Conservation (phyloP, 192 early-diverging fungal species). For the Phlyctochytrium bullatum region DNA sequence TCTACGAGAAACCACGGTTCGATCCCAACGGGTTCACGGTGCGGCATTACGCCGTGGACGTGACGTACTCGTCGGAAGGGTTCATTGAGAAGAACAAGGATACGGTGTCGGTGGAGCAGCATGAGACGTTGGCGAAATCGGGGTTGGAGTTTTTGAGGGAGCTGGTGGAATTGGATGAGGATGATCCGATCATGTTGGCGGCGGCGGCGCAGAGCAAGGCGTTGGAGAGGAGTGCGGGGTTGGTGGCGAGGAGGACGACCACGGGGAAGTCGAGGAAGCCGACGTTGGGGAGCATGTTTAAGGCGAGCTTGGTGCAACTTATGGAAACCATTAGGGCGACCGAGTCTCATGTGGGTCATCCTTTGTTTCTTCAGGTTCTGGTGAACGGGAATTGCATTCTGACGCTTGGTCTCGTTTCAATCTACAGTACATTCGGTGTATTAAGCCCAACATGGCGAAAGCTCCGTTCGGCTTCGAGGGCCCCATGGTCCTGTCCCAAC, state of each 20-base stretch:
- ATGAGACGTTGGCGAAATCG: slow-evolving; percentile 64
- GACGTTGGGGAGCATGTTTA: slow-evolving; percentile 90
- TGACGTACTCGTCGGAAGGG: slow-evolving; percentile 75
- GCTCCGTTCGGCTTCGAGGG: slow-evolving; percentile 82
- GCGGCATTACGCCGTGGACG: slow-evolving; percentile 85
- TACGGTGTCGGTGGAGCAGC: slow-evolving; percentile 80
- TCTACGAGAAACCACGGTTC: slow-evolving; percentile 81
- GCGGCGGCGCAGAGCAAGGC: slow-evolving; percentile 29
- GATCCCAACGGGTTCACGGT: slow-evolving; percentile 73
- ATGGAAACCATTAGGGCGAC: slow-evolving; percentile 90
- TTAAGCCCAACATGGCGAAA: slow-evolving; percentile 93
- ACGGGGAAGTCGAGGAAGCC: slow-evolving; percentile 55
- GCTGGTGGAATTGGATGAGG: slow-evolving; percentile 47
- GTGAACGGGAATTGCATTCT: too few species aligned
- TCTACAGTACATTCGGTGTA: slow-evolving; percentile 90
- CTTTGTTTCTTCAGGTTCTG: not conserved
- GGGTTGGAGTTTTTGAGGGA: slow-evolving; percentile 70
- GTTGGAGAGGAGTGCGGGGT: not conserved
- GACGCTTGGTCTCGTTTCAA: not conserved
- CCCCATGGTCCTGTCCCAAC: slow-evolving; percentile 84
- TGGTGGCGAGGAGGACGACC: not conserved
- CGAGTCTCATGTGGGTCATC: slow-evolving; percentile 46
- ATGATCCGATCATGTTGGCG: slow-evolving; percentile 25
- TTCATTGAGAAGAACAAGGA: slow-evolving; percentile 95
- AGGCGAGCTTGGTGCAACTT: slow-evolving; percentile 61